Conservation (phyloP, 805 yeast genomes). For the Wickerhamia fluorescens region DNA sequence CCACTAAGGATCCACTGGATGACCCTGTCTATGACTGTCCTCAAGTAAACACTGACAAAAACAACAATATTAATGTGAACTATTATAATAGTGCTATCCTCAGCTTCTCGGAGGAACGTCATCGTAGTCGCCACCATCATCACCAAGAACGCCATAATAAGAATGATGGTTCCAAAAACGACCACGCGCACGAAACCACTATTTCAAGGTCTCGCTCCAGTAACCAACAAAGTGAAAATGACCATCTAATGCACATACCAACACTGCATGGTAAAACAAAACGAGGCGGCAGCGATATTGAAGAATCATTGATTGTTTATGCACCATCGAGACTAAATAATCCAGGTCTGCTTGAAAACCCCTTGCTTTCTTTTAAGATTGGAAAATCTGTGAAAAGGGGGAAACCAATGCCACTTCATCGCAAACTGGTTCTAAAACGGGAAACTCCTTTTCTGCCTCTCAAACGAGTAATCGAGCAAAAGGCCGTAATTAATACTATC, state of each 20-base stretch:
- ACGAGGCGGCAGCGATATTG: conserved; percentile 3
- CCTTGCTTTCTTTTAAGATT: conserved; percentile 28
- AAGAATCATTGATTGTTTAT: conserved; percentile 22
- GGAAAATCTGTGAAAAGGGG: conserved; percentile 28
- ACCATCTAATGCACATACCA: too few relatives aligned
- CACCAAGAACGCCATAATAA: conserved; percentile 4
- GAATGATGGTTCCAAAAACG: conserved; percentile 2
- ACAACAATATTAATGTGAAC: conserved; percentile 19
- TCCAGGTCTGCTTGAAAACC: conserved; percentile 15
- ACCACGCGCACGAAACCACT: not conserved
- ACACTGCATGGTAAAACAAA: too few relatives aligned
- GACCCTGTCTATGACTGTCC: too few relatives aligned
- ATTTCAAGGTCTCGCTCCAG: not conserved
- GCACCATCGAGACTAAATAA: conserved; percentile 18
- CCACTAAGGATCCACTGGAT: conserved; percentile 8
- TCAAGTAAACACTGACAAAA: conserved; percentile 2
- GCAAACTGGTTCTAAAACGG: conserved; percentile 10
- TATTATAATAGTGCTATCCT: conserved; percentile 29
- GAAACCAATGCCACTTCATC: conserved; percentile 24
- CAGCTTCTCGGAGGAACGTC: conserved; percentile 22
- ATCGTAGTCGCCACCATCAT: too few relatives aligned
- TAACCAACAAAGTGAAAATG: conserved; percentile 1
- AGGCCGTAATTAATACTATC: conserved; percentile 16
- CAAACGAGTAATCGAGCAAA: conserved; percentile 1
- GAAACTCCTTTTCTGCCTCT: not conserved